phyloP scores from a whole-genome alignment of 257 asterid genomes.

The Nicotiana obtusifolia region DNA sequence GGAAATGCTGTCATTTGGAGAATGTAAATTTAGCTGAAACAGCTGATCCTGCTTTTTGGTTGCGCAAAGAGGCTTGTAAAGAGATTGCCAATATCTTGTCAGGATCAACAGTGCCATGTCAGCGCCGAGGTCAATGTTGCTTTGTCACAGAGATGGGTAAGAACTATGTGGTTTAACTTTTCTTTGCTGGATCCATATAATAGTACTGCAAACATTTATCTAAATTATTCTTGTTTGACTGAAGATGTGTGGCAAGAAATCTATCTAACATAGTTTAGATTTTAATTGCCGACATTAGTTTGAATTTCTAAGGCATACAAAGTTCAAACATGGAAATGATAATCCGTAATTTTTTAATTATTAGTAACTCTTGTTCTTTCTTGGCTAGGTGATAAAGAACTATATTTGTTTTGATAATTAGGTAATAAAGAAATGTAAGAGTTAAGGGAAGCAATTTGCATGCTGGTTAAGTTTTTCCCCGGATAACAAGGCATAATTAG shows the following conservation, averaged over 20 bases:
- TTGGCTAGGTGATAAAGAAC: background rate
- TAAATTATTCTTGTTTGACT: background rate
- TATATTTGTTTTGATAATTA: background rate
- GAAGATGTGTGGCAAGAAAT: background rate
- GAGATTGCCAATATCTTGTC: background rate
- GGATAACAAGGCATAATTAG: background rate
- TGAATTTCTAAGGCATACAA: background rate
- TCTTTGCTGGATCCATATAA: background rate
- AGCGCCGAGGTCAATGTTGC: background rate
- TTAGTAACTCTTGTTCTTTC: background rate
- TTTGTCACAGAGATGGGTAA: background rate
- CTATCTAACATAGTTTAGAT: background rate
- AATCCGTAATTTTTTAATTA: background rate
- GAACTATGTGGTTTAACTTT: background rate
- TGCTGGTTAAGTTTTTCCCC: background rate
- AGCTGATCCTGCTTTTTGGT: background rate
- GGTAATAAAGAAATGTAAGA: background rate
- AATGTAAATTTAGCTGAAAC: background rate
- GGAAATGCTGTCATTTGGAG: background rate
- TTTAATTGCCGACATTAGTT: background rate
- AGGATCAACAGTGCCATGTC: background rate
- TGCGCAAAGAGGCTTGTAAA: background rate
- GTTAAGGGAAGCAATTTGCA: background rate
- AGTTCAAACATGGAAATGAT: background rate
- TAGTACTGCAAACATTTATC: background rate